Conservation (phyloP, 331 rosid species). For the Ulmus americana region DNA sequence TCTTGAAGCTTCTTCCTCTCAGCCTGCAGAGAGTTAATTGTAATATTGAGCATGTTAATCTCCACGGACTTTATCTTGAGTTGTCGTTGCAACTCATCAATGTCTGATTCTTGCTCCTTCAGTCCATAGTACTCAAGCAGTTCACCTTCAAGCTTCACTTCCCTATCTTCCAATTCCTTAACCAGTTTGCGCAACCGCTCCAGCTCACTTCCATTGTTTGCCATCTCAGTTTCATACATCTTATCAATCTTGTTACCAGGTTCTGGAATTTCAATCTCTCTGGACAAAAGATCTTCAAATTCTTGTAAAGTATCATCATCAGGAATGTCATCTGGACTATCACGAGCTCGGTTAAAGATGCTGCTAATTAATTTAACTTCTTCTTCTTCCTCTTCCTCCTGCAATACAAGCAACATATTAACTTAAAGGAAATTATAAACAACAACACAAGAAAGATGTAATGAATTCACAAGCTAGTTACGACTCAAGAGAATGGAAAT, state of each 20-base stretch:
- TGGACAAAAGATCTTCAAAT: conserved; percentile 71
- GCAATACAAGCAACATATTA: conserved; percentile 26
- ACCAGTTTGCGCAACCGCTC: conserved; percentile 55
- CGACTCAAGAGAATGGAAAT: conserved; percentile 8
- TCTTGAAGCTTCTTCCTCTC: conserved; percentile 89
- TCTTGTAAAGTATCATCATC: conserved; percentile 66
- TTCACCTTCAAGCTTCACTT: conserved; percentile 86
- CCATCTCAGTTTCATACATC: conserved; percentile 65
- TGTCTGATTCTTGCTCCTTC: conserved; percentile 81
- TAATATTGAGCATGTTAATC: conserved; percentile 66
- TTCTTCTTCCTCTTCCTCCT: conserved; percentile 47
- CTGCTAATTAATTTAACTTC: conserved; percentile 78
- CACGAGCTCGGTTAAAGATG: conserved; percentile 47
- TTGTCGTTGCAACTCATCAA: conserved; percentile 67
- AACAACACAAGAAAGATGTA: neutral
- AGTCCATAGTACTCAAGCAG: conserved; percentile 84
- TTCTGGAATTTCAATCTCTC: conserved; percentile 64
- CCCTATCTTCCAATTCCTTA: conserved; percentile 84
- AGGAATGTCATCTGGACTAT: conserved; percentile 28
- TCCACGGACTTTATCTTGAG: conserved; percentile 76
- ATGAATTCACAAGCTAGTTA: conserved; percentile 1
- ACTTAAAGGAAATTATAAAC: conserved; percentile 15
- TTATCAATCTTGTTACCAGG: conserved; percentile 24
- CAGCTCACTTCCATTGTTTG: conserved; percentile 62
- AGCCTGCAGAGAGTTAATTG: conserved; percentile 65